These are phyloP conservation scores for Aureoboletus auriporus DNA, from an alignment of 768 basidiomycete species.

Conservation along the genomic window DNA sequence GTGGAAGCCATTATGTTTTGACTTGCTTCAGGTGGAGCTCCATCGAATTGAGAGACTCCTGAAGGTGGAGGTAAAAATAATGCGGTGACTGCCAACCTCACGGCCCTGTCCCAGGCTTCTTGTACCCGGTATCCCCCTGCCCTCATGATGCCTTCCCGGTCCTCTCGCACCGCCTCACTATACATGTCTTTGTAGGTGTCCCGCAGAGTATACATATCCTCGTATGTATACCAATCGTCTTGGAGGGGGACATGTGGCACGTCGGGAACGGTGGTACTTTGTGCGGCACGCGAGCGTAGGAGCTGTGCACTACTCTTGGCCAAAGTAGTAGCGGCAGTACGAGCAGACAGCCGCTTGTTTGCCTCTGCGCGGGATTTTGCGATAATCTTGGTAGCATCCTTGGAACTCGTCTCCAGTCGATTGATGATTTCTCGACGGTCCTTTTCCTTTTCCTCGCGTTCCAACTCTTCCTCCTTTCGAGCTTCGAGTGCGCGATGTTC, in stretches of 20 bases:
- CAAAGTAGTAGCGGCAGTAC: conserved; percentile 40
- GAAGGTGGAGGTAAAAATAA: conserved; percentile 57
- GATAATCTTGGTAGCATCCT: conserved; percentile 65
- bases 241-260: conserved; percentile 76
- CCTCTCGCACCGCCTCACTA: conserved; percentile 73
- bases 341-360: conserved; percentile 55
- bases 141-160: conserved; percentile 74
- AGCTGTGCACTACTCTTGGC: conserved; percentile 45
- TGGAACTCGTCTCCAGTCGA: conserved; percentile 72
- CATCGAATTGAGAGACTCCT: conserved; percentile 19
- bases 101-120: conserved; percentile 82
- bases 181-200: conserved; percentile 65
- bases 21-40: background rate
- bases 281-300: conserved; percentile 60
- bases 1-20: conserved; percentile 47
- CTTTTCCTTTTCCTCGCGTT: conserved; percentile 72
- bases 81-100: conserved; percentile 69
- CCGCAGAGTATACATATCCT: conserved; percentile 58
- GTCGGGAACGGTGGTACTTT: conserved; percentile 66
- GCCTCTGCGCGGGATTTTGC: conserved; percentile 65
- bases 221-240: conserved; percentile 73
- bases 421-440: conserved; percentile 74
- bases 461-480: conserved; percentile 67
- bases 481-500: conserved; percentile 66
- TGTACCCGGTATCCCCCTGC: conserved; percentile 80